These are phyloP conservation scores for Neocucurbitaria cava DNA, from an alignment of 2,329 filamentous ascomycete genomes.

Conservation along the genomic window DNA sequence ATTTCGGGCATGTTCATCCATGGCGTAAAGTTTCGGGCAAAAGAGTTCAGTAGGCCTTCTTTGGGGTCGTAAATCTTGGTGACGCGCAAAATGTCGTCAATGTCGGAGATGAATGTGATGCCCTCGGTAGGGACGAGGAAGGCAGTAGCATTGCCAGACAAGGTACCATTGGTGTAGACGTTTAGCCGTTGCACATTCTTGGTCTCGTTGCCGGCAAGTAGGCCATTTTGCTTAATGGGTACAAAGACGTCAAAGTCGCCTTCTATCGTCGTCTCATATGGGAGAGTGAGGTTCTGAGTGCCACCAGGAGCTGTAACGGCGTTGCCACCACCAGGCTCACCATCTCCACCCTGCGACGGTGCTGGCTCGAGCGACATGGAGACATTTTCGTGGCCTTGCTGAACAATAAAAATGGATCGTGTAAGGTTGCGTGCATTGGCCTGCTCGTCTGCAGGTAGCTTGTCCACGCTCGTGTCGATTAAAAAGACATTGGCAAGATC, in stretches of 20 bases:
- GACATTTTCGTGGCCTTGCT: conserved; percentile 70
- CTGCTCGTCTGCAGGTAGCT: conserved; percentile 66
- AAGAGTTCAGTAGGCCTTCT: conserved; percentile 77
- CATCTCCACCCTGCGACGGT: conserved; percentile 61
- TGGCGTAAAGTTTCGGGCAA: conserved; percentile 71
- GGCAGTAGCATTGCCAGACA: conserved; percentile 75
- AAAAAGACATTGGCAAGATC: conserved; percentile 74
- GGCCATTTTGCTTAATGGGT: conserved; percentile 61
- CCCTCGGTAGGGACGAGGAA: conserved; percentile 76
- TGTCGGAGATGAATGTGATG: conserved; percentile 76
- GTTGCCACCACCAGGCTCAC: conserved; percentile 57
- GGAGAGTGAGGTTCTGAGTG: conserved; percentile 67
- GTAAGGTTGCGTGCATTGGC: conserved; percentile 77
- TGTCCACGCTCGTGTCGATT: conserved; percentile 66
- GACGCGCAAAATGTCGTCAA: conserved; percentile 80
- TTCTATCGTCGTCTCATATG: conserved; percentile 69
- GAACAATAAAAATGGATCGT: conserved; percentile 75
- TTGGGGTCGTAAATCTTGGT: conserved; percentile 81
- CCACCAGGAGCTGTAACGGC: conserved; percentile 64
- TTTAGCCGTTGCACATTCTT: conserved; percentile 71
- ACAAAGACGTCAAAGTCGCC: conserved; percentile 80
- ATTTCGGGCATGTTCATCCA: conserved; percentile 85
- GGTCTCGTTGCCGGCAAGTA: conserved; percentile 70
- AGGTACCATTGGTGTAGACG: conserved; percentile 69
- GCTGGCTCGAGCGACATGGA: conserved; percentile 68